Evolutionary conservation across 2,329 filamentous ascomycete species (phyloP), one percentile per base, ranked within the genome.

Genomic region (Nakataea oryzae): DNA sequence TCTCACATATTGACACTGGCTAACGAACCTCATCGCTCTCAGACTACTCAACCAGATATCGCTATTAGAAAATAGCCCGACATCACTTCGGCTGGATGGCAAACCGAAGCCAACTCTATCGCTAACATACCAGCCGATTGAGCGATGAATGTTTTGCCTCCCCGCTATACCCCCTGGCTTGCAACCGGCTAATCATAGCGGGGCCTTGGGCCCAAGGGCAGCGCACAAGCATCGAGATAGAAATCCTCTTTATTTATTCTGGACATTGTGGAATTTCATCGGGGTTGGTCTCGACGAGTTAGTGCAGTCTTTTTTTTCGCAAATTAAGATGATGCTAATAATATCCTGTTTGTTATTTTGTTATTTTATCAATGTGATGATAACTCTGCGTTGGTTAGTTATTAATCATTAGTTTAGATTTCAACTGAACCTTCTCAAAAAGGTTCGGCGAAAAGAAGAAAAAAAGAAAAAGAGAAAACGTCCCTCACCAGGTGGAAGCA

Each of bases 1-100:
- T 21, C 14, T 21, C 30, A 32, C 8, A 32, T 12, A 32, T 8
- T 5, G 17, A 28, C 27, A 14, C 6, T 1, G 78, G 87, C 68
- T 89, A 90, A 71, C 78, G 86, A 63, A 89, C 90, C 70, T 90
- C 70, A 63, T 56, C 92, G 1, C 96, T 96, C 41, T n/a, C 41
- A 80, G 92, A 86, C 73, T 80, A 77, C 67, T 88, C 85, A 47
- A 89, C 87, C 2, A 79, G 86, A 70, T 90, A 89, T 70, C 77
- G 86, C 63, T 90, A 90, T 71, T 90, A 58, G 56, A 50, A 3
- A n/a, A 17, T 9, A 7, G 9, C 21, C 24, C 21, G 34, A 50
- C 3, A 9, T n/a, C 21, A 9, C 4, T 11, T 11, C 41, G 17
- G 14, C 41, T 14, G 24, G 41, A 4, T n/a, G 7, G 41, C 41